These are phyloP conservation scores for Notholithocarpus densiflorus DNA, from an alignment of 306 rosid genomes.

Conservation along the genomic window DNA sequence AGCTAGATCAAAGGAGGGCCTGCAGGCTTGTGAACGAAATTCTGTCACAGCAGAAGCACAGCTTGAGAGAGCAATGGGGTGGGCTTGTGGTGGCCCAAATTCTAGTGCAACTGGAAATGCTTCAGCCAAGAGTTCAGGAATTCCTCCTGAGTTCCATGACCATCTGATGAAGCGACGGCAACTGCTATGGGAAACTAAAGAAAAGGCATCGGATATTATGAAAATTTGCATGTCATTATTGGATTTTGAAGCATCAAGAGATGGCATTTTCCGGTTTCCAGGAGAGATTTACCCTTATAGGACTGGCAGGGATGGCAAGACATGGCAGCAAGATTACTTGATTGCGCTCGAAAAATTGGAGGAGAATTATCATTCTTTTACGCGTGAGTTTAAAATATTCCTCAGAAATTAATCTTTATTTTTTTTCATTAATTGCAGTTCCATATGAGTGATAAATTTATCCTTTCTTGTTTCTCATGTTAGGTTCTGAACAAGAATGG, in stretches of 20 bases:
- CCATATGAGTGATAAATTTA: constrained; percentile 14
- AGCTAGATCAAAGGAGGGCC: constrained; percentile 64
- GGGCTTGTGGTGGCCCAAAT: constrained; percentile 94
- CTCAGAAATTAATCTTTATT: constrained; percentile 18
- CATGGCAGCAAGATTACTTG: constrained; percentile 86
- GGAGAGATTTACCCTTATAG: constrained; percentile 60
- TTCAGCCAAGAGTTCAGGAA: constrained; percentile 68
- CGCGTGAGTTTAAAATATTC: constrained; percentile 53
- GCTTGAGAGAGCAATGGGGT: constrained; percentile 96
- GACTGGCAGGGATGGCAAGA: constrained; percentile 59
- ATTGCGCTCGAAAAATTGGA: constrained; percentile 75
- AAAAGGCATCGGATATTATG: constrained; percentile 73
- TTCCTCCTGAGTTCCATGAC: constrained; percentile 89
- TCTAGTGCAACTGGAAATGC: constrained; percentile 53
- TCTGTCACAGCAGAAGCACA: constrained; percentile 85
- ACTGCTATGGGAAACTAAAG: constrained; percentile 74
- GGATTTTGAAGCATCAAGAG: constrained; percentile 93
- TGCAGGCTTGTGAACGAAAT: constrained; percentile 73
- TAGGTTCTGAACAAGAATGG: constrained; percentile 97
- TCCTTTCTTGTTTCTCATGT: constrained; percentile 32
- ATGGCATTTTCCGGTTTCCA: constrained; percentile 62
- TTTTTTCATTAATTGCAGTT: constrained; percentile 8
- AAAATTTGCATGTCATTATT: constrained; percentile 67
- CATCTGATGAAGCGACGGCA: constrained; percentile 71
- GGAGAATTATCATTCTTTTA: constrained; percentile 69